Base-by-base conservation (phyloP, 192 early-diverging fungal genomes). In the Dissophora ornata region DNA sequence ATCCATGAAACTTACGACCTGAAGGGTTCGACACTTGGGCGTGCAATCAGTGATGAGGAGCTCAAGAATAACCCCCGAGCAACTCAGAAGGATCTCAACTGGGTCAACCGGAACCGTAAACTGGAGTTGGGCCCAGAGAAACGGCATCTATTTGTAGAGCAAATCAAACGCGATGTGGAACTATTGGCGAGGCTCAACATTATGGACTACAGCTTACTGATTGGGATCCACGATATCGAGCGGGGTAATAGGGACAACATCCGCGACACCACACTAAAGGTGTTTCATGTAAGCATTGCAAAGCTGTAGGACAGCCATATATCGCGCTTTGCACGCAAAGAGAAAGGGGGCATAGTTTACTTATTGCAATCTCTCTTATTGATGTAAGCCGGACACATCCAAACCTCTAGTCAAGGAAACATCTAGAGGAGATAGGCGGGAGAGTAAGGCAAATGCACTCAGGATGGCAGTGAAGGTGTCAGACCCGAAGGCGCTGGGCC, bases 181-280 rank as follows among this genome's bases (percentile, higher is more conserved):
- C 81, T 99, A 42, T 79, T 91, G 52, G 81, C 85, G 30, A 83
- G 86, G 38, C 83, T 92, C 28, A 91, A 94, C 56, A 98, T 99
- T 52, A 99, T 99, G 98, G 98, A 99, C 81, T 99, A 99, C 81
- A 97, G 95, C 55, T 85, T 99, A 50, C 81, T 99, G n/a, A 79
- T 99, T 57, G 98, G 98, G 6, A 86, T 95, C 34, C 96, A 98
- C 71, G 94, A 97, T 62, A 82, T 92, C 29, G 82, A 87, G 19
- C 86, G 89, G 26, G 96, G 94, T 40, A 97, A 98, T 80, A 84
- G 81, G 25, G 90, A 95, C 63, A 94, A 94, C 68, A 94, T 96
- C 60, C 91, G 96, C 65, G 95, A 99, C 81, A 89, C 90, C 25
- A 96, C 95, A 11, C 86, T 99, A 28, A 85, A 90, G 21, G 91